phyloP scores from a whole-genome alignment of 208 protist species.

The Trypanosoma caninum region DNA sequence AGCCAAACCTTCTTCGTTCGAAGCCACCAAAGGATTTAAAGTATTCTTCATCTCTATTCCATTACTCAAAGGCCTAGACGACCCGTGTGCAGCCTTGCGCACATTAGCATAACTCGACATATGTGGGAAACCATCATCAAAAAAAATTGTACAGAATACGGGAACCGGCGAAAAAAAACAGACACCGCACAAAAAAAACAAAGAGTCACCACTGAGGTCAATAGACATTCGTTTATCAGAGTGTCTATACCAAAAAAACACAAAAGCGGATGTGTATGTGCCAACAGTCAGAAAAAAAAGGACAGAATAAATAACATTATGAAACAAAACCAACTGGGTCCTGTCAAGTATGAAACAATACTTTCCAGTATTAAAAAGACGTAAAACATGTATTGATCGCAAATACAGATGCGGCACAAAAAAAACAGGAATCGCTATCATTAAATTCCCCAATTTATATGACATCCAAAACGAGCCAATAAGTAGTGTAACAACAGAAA shows the following conservation, averaged over 20 bases:
- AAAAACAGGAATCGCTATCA: slow-evolving; percentile 37
- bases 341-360: not conserved
- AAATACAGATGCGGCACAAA: slow-evolving; percentile 29
- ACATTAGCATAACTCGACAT: not conserved
- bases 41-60: no score
- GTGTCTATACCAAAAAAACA: not conserved
- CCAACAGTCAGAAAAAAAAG: not conserved
- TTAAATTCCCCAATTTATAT: slow-evolving; percentile 41
- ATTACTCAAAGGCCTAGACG: no score
- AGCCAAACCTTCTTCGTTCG: not conserved
- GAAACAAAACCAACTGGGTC: not conserved
- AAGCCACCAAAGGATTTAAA: no score
- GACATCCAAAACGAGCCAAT: slow-evolving; percentile 32
- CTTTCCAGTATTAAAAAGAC: not conserved
- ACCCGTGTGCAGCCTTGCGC: not conserved
- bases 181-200: not conserved
- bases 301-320: not conserved
- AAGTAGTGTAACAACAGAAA: slow-evolving; percentile 22
- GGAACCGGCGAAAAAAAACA: slow-evolving; percentile 3
- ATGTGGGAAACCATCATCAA: not conserved
- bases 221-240: not conserved
- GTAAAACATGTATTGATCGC: not conserved
- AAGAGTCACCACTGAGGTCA: not conserved
- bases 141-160: not conserved
- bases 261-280: not conserved